Conservation (phyloP, 2,329 filamentous ascomycete species). For the Scytalidium lignicola region DNA sequence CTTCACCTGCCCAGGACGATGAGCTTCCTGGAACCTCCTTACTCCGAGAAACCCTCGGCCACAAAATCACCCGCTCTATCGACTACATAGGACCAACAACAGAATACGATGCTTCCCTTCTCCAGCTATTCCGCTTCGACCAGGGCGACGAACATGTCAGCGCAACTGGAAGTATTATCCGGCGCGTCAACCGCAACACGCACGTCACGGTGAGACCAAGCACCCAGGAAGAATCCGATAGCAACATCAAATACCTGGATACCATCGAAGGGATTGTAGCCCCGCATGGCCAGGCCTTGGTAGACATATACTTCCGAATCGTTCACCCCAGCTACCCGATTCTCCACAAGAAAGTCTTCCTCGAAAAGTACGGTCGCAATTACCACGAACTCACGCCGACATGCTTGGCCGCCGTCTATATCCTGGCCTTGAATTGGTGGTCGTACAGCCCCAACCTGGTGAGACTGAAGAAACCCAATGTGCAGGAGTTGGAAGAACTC, state of each 20-base stretch:
- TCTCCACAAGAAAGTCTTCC: conserved; percentile 54
- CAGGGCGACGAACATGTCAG: conserved; percentile 72
- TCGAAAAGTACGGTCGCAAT: conserved; percentile 54
- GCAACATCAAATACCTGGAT: conserved; percentile 23
- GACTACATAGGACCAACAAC: conserved; percentile 77
- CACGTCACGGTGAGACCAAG: conserved; percentile 74
- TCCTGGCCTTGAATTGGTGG: conserved; percentile 58
- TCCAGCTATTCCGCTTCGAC: conserved; percentile 74
- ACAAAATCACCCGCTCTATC: conserved; percentile 70
- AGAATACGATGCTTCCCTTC: conserved; percentile 74
- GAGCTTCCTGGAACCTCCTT: conserved; percentile 59
- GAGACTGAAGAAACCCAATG: conserved; percentile 37
- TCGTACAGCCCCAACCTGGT: conserved; percentile 51
- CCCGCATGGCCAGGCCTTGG: conserved; percentile 19
- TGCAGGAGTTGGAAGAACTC: conserved; percentile 32
- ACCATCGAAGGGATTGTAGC: conserved; percentile 20
- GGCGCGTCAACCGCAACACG: conserved; percentile 68
- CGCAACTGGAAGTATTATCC: conserved; percentile 54
- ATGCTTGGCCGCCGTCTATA: conserved; percentile 54
- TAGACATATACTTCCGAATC: conserved; percentile 31
- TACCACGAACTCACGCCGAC: conserved; percentile 55
- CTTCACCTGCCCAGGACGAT: conserved; percentile 51
- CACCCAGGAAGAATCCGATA: conserved; percentile 53
- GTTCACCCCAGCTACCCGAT: conserved; percentile 45
- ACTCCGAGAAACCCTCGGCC: conserved; percentile 63